These are phyloP conservation scores for Hapsidospora chrysogenum DNA, from an alignment of 495 filamentous ascomycete genomes.

Conservation along the genomic window DNA sequence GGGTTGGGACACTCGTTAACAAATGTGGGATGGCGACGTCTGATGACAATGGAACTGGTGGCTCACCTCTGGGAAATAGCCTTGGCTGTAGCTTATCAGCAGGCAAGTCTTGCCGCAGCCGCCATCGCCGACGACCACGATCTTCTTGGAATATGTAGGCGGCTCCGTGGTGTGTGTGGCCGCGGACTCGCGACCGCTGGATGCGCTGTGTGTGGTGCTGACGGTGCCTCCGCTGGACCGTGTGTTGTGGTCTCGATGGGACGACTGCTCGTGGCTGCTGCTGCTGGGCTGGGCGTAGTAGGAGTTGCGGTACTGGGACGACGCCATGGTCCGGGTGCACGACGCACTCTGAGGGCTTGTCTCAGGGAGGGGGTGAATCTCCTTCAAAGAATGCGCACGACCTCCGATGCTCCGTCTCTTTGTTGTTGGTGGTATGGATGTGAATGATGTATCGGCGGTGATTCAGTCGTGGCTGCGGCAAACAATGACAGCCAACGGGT, in stretches of 20 bases:
- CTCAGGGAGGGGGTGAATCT: too few species aligned
- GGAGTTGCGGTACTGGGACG: slow-evolving; percentile 27
- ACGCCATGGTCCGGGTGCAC: slow-evolving; percentile 26
- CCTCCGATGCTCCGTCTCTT: too few species aligned
- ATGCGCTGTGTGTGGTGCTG: slow-evolving; percentile 53
- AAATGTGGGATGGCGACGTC: too few species aligned
- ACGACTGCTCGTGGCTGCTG: slow-evolving; percentile 9
- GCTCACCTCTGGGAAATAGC: slow-evolving; percentile 91
- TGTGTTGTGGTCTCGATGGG: slow-evolving; percentile 24
- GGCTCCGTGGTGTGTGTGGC: slow-evolving; percentile 76
- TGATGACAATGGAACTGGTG: too few species aligned
- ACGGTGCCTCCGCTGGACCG: slow-evolving; percentile 55
- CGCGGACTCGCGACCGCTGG: slow-evolving; percentile 50
- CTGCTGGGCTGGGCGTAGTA: slow-evolving; percentile 18
- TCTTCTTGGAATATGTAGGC: slow-evolving; percentile 92
- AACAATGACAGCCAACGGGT: too few species aligned
- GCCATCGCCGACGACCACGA: slow-evolving; percentile 94
- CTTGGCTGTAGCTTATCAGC: slow-evolving; percentile 94
- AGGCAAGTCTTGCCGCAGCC: slow-evolving; percentile 98
- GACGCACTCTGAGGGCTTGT: slow-evolving; percentile 7
- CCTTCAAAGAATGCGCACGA: too few species aligned
- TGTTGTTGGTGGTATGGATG: too few species aligned
- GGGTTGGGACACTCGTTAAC: slow-evolving; percentile 7
- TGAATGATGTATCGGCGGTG: too few species aligned
- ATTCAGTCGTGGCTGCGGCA: too few species aligned